Base-by-base conservation (phyloP, 257 asterid species). In the Knoxia roxburghii region DNA sequence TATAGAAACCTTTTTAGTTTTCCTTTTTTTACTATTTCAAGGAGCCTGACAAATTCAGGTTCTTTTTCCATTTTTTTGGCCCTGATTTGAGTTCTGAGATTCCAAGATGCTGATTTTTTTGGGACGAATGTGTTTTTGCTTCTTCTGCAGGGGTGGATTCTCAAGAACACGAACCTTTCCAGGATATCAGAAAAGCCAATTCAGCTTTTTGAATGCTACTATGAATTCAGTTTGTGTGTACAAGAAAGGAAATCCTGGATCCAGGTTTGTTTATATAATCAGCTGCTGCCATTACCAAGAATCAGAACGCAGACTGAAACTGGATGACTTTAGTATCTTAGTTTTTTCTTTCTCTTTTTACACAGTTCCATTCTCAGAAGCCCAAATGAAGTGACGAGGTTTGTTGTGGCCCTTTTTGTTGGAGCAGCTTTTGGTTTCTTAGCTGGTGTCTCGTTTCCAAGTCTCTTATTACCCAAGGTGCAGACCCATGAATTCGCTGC, bases 351-450 rank as follows among this genome's bases (percentile, higher is more conserved):
- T 46, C n/a, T 13, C 71, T 61, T 66, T 79, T 46, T 46, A 13
- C 15, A 11, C 84, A 84, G 97, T 73, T 63, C 79, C 64, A 61
- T 64, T 61, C 23, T 69, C 26, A 83, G 77, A 62, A 85, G 69
- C 57, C 72, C 89, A 17, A 85, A 74, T 30, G 93, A 85, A 73
- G 75, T 71, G 39, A 78, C 76, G 87, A 88, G 82, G 83, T 46
- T 79, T 52, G 29, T 83, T 57, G 43, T 76, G 57, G 82, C 84
- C 7, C 55, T 89, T 45, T 65, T 81, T 71, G 74, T 80, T 45
- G 97, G 94, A 68, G 69, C 83, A 9, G 65, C 77, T 73, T 73
- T 86, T 51, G 97, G 97, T 26, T 78, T 84, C 83, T 77, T 90
- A 20, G 39, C 86, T 30, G 96, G 96, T 77, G 68, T 82, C 51